Percentiles rank a stretch among this genome's conserved stretches.
Conservation (phyloP, 2,329 filamentous ascomycete genomes). For the Aspergillus pseudoterreus region DNA sequence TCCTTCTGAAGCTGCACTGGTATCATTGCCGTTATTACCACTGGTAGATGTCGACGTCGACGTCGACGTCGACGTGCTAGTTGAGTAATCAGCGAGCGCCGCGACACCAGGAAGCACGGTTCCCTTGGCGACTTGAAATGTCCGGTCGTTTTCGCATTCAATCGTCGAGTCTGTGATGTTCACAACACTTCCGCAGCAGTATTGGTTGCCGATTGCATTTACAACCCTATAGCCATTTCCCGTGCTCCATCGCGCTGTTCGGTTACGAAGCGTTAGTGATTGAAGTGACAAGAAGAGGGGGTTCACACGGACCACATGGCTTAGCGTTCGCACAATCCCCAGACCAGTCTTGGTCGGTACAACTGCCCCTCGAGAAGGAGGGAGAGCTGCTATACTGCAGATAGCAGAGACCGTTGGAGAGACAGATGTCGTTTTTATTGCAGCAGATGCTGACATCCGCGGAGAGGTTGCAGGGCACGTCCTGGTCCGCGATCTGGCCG, state of each 20-base stretch:
- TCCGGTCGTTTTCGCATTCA: not conserved
- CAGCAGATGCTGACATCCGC: slow-evolving; percentile 10
- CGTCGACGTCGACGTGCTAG: not conserved
- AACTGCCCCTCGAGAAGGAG: slow-evolving; percentile 13
- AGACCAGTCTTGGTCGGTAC: slow-evolving; percentile 14
- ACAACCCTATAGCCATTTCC: slow-evolving; percentile 8
- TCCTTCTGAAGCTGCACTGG: not conserved
- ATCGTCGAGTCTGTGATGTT: slow-evolving; percentile 4
- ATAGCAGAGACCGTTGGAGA: slow-evolving; percentile 18
- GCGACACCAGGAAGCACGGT: slow-evolving; percentile 12
- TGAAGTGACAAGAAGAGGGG: not conserved
- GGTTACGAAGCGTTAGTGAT: not conserved
- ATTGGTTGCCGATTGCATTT: slow-evolving; percentile 7
- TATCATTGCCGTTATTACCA: not conserved
- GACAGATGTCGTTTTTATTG: slow-evolving; percentile 16
- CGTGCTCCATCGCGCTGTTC: slow-evolving; percentile 3
- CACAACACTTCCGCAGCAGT: slow-evolving; percentile 14
- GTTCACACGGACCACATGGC: slow-evolving; percentile 14
- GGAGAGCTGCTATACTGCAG: slow-evolving; percentile 9
- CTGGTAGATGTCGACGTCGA: not conserved
- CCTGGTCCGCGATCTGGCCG: not conserved
- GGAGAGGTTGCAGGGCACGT: not conserved
- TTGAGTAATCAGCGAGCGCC: slow-evolving; percentile 2
- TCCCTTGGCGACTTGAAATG: slow-evolving; percentile 10
- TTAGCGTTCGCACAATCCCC: slow-evolving; percentile 6